Percentiles rank a stretch among this genome's conserved stretches.
Conservation (phyloP, 2,329 filamentous ascomycete species). For the Didymella pomorum region DNA sequence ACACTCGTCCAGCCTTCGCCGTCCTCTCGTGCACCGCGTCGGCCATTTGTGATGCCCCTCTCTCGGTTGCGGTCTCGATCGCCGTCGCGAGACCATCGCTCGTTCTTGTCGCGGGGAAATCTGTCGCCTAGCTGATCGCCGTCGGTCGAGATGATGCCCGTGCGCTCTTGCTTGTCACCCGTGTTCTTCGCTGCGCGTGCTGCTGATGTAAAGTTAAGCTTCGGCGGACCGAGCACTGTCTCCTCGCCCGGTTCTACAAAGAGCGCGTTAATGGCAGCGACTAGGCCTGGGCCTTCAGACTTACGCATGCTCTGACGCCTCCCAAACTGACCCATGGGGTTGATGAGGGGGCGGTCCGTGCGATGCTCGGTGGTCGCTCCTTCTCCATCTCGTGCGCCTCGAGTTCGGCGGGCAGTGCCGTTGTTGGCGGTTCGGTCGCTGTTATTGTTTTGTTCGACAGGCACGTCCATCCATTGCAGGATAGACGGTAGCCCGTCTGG, state of each 20-base stretch:
- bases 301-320: constrained; percentile 53
- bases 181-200: constrained; percentile 62
- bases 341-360: constrained; percentile 40
- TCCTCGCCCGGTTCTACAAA: constrained; percentile 72
- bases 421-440: constrained; percentile 32
- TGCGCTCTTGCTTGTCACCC: constrained; percentile 49
- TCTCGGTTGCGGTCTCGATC: constrained; percentile 50
- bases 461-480: constrained; percentile 95
- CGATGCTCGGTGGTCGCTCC: constrained; percentile 37
- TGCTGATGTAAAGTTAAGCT: constrained; percentile 81
- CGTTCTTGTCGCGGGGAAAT: constrained; percentile 43
- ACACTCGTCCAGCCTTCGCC: constrained; percentile 78
- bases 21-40: constrained; percentile 58
- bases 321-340: constrained; percentile 50
- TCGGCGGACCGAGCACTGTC: constrained; percentile 84
- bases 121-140: constrained; percentile 51
- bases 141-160: constrained; percentile 45
- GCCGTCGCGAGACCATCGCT: constrained; percentile 55
- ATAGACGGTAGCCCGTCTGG: constrained; percentile 80
- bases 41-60: constrained; percentile 50
- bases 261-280: constrained; percentile 42
- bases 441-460: constrained; percentile 37
- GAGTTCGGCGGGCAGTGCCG: constrained; percentile 36
- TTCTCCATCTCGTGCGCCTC: constrained; percentile 40
- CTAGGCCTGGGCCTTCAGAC: constrained; percentile 56